Evolutionary conservation across 139 green algal species (phyloP).

Genomic region (Chlorella sorokiniana): DNA sequence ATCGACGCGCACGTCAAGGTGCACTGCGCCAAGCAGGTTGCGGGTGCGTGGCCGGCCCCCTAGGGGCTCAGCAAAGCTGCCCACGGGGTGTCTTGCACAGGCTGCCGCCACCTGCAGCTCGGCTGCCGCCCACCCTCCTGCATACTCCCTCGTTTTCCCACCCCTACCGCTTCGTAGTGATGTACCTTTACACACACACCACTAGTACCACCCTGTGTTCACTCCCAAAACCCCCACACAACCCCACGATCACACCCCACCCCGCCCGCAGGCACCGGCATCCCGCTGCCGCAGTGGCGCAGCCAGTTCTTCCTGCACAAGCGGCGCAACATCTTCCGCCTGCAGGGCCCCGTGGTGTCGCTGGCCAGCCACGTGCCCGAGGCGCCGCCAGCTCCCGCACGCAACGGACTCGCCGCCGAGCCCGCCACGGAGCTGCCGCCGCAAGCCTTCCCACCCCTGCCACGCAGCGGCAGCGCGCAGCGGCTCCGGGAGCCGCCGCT

Average conservation of each 20-base stretch:
- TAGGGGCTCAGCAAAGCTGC: not conserved
- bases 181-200: too few species aligned
- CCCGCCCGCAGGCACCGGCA: slow-evolving; percentile 5
- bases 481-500: not conserved
- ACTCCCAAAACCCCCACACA: too few species aligned
- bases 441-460: slow-evolving; percentile 20
- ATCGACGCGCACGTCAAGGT: slow-evolving; percentile 28
- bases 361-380: slow-evolving; percentile 1
- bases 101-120: too few species aligned
- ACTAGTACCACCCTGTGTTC: too few species aligned
- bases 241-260: too few species aligned
- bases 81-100: too few species aligned
- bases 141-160: not conserved
- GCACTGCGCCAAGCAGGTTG: slow-evolving; percentile 8
- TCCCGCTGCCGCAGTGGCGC: slow-evolving; percentile 22
- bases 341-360: slow-evolving; percentile 24
- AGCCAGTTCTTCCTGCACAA: slow-evolving; percentile 35
- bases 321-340: slow-evolving; percentile 38
- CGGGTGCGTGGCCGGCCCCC: not conserved
- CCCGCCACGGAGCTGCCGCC: not conserved
- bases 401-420: not conserved
- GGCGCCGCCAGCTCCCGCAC: not conserved
- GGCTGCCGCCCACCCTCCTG: not conserved
- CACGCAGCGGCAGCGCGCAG: not conserved
- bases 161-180: too few species aligned